phyloP scores from a whole-genome alignment of 192 early-diverging fungal genomes.

The Podochytrium sp. region DNA sequence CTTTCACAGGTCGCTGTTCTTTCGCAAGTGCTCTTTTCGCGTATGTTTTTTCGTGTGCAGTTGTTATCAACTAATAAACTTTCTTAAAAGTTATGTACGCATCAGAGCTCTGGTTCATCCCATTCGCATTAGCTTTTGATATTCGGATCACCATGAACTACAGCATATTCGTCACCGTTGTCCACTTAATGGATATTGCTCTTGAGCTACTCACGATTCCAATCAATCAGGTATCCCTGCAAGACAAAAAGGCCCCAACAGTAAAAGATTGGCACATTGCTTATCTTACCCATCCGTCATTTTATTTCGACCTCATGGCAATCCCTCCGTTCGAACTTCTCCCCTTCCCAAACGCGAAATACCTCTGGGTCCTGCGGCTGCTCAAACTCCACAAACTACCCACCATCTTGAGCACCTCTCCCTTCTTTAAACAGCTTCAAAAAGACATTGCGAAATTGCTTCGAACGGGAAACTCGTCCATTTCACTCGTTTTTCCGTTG shows the following conservation, averaged over 20 bases:
- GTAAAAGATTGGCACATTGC: not conserved
- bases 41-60: not conserved
- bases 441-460: not conserved
- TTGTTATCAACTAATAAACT: not conserved
- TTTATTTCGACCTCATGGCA: not conserved
- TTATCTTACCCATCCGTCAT: not conserved
- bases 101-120: not conserved
- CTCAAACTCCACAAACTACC: constrained; percentile 2
- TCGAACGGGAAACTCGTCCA: constrained; percentile 3
- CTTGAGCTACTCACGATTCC: not conserved
- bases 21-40: not conserved
- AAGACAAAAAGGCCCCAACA: not conserved
- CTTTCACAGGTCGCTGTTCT: not conserved
- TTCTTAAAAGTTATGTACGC: not conserved
- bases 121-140: not conserved
- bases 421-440: not conserved
- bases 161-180: not conserved
- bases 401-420: not conserved
- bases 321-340: constrained; percentile 9
- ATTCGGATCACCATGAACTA: not conserved
- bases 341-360: not conserved
- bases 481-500: constrained; percentile 9
- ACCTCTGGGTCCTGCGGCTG: not conserved
- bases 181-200: not conserved
- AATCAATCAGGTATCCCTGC: not conserved